Base-by-base conservation (phyloP, 495 filamentous ascomycete genomes). In the Penicillium cataractarum region DNA sequence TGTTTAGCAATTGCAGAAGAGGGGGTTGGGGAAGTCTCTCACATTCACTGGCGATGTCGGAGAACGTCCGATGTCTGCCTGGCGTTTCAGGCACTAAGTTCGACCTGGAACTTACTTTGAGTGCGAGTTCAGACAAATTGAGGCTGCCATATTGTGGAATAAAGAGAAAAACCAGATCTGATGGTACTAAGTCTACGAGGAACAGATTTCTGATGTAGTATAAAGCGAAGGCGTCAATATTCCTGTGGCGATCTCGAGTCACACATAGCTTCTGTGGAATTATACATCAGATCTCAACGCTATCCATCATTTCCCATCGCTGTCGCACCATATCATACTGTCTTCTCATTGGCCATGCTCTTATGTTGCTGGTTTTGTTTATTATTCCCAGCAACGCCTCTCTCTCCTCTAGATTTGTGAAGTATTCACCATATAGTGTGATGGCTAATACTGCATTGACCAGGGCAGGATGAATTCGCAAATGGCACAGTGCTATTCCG, bases 381-480 rank as follows among this genome's bases (percentile, higher is more conserved):
- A 69, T 69, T 15, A 69, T 64, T 5, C 59, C 63, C 33, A 69
- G 22, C 2, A 69, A 44, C 12, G 71, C 69, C 4, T 70, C 60
- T 7, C 71, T 58, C 22, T 74, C 71, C 5, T 58, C 65, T 2
- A 15, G 63, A 12, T 68, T 62, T 2, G 68, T 71, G 29, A 74
- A 74, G 22, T 73, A 74, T n/a, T 70, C 68, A 0, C 71, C 71
- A 29, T 70, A 74, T 0, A 72, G 39, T 1, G 51, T 69, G 15
- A 69, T 67, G 0, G 67, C 60, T 62, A 74, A 69, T 0, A 74
- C 67, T 1, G 69, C 71, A 64, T 72, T 72, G 24, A 74, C 63
- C 17, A 74, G 19, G 3, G 67, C 67, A 46, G 71, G 69, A 26
- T 65, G 64, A 17, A 61, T 54, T 26, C 55, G 50, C 10, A 49